phyloP scores from a whole-genome alignment of 106 monocot species.

The Xerophyta viscosa region DNA sequence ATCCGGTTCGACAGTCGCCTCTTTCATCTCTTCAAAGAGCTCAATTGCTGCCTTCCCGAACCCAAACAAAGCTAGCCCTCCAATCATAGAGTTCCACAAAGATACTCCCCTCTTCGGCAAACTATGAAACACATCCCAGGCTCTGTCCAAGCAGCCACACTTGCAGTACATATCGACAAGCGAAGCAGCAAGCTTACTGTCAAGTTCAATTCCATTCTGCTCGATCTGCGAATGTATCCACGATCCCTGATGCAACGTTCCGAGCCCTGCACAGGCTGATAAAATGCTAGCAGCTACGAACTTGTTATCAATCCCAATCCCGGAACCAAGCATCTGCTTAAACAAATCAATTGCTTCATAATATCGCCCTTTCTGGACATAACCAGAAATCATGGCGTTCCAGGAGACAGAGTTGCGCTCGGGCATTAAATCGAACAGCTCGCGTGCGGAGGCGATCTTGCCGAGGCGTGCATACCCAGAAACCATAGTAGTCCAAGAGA shows the following conservation, averaged over 20 bases:
- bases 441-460: conserved; percentile 28
- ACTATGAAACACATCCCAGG: conserved; percentile 40
- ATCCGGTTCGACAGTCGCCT: conserved; percentile 38
- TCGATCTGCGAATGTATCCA: conserved; percentile 53
- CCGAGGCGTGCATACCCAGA: conserved; percentile 40
- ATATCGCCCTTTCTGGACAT: conserved; percentile 32
- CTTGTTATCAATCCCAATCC: conserved; percentile 32
- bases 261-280: conserved; percentile 57
- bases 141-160: conserved; percentile 64
- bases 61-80: conserved; percentile 65
- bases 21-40: conserved; percentile 57
- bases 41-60: conserved; percentile 32
- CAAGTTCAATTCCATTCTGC: conserved; percentile 34
- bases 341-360: conserved; percentile 51
- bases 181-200: conserved; percentile 54
- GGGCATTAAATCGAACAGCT: conserved; percentile 54
- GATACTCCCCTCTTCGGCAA: conserved; percentile 31
- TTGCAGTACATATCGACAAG: conserved; percentile 92
- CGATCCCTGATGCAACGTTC: conserved; percentile 49
- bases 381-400: conserved; percentile 66
- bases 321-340: conserved; percentile 31
- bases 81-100: conserved; percentile 82
- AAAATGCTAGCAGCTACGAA: conserved; percentile 59
- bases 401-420: conserved; percentile 51
- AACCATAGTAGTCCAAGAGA: conserved; percentile 69